A percentile compares a stretch with the other conserved stretches of the same genome.
Evolutionary conservation across 306 rosid genomes (phyloP).

Genomic region (Mimosa bimucronata): DNA sequence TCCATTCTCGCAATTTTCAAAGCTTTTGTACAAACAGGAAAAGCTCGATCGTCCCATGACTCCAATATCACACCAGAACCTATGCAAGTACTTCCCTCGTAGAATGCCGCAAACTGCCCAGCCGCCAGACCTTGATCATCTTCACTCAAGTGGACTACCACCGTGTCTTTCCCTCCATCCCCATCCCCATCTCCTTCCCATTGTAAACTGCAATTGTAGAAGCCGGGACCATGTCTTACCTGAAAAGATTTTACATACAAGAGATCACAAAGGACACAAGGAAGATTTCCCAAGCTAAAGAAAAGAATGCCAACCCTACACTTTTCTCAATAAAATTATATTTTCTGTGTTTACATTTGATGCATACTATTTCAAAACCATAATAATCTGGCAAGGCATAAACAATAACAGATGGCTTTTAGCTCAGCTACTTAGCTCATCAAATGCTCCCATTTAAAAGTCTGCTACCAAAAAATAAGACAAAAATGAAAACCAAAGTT

Average conservation of each 20-base stretch:
- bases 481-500: constrained; percentile 7
- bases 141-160: constrained; percentile 66
- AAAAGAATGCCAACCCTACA: background rate
- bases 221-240: constrained; percentile 96
- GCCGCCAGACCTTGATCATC: constrained; percentile 98
- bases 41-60: constrained; percentile 84
- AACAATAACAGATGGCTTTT: background rate
- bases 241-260: constrained; percentile 45
- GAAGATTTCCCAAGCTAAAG: constrained; percentile 1
- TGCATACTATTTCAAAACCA: background rate
- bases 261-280: constrained; percentile 1
- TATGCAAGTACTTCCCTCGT: constrained; percentile 73
- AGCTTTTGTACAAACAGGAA: constrained; percentile 83
- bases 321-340: background rate
- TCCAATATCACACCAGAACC: constrained; percentile 93
- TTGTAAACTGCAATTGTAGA: constrained; percentile 63
- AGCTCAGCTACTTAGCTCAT: background rate
- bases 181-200: constrained; percentile 59
- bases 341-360: background rate
- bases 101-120: constrained; percentile 92
- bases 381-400: background rate
- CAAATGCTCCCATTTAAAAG: background rate
- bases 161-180: constrained; percentile 53
- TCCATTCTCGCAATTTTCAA: constrained; percentile 74
- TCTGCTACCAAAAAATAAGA: background rate